Base-by-base conservation (phyloP, 352 stramenopile genomes). In the Phytophthora cryptogea region DNA sequence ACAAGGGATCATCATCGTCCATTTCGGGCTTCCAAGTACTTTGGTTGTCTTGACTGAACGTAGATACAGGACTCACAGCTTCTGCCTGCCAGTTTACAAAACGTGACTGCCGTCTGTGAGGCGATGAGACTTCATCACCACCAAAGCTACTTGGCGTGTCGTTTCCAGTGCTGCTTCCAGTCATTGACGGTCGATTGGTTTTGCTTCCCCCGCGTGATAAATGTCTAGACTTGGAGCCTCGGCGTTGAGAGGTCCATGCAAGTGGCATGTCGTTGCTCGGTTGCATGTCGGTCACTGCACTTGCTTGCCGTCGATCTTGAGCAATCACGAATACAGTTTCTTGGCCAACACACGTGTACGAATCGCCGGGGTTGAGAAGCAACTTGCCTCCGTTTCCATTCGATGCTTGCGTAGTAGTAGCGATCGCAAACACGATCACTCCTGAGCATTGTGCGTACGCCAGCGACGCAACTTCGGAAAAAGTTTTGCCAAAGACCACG, bases 321-420 rank as follows among this genome's bases (percentile, higher is more conserved):
- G 85, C 85, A 33, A 94, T 82, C 14, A 91, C 82, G 46, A 94
- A 90, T 26, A 78, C 82, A 9, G 64, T 73, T 42, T 94, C 85
- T 5, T 76, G 65, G 9, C 85, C 85, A 4, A 72, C 48, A 54
- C 85, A 94, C 0, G 68, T 76, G 62, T 92, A 94, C 46, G 82
- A 85, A 32, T 87, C 76, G 11, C 82, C 79, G 8, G 85, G 85
- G 40, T 94, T 94, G 9, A 94, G 43, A 5, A 94, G 46, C 36
- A 92, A 77, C 48, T 75, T 84, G 27, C 35, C 57, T 43, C 46
- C 52, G 11, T 30, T 59, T n/a, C 33, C 63, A 30, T 51, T 45
- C 14, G 57, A 39, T 2, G 59, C 73, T 1, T 70, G 74, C 6
- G 39, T 43, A 4, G 48, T 70, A 36, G 72, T 68, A n/a, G n/a